Percentiles rank a stretch among this genome's conserved stretches.
phyloP scores from a whole-genome alignment of 148 eudicot genomes.

The Chenopodium suecicum region DNA sequence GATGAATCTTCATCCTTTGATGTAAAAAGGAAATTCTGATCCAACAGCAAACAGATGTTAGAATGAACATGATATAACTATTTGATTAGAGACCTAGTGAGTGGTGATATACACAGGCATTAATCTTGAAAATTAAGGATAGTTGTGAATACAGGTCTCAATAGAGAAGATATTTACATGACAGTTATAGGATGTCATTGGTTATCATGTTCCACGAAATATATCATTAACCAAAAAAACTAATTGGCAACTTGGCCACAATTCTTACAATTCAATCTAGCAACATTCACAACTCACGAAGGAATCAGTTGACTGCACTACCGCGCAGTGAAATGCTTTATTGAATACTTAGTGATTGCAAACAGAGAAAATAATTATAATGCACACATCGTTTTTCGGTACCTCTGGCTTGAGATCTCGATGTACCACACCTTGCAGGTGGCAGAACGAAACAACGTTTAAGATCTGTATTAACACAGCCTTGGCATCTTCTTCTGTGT shows the following conservation, averaged over 20 bases:
- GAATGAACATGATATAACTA: neutral
- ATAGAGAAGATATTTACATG: neutral
- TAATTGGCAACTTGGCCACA: neutral
- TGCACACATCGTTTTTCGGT: slow-evolving; percentile 2
- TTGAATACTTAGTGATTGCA: neutral
- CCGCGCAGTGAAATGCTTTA: neutral
- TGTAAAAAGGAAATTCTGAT: slow-evolving; percentile 83
- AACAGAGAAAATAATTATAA: neutral
- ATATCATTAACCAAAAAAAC: neutral
- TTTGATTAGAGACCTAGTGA: neutral
- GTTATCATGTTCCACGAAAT: neutral
- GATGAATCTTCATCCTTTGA: slow-evolving; percentile 78
- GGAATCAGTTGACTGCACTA: slow-evolving; percentile 3
- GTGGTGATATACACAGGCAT: neutral
- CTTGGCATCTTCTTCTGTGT: slow-evolving; percentile 93
- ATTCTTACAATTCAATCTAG: neutral
- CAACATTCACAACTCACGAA: slow-evolving; percentile 4
- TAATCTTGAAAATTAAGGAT: neutral
- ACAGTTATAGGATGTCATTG: neutral
- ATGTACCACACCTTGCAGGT: slow-evolving; percentile 98
- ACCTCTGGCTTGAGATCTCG: slow-evolving; percentile 99
- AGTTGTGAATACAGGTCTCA: neutral
- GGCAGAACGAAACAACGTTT: slow-evolving; percentile 85
- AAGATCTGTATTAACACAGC: slow-evolving; percentile 72
- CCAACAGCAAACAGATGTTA: slow-evolving; percentile 29